Conservation (phyloP, 1,139 yeast species). For the Pichia sp. region DNA sequence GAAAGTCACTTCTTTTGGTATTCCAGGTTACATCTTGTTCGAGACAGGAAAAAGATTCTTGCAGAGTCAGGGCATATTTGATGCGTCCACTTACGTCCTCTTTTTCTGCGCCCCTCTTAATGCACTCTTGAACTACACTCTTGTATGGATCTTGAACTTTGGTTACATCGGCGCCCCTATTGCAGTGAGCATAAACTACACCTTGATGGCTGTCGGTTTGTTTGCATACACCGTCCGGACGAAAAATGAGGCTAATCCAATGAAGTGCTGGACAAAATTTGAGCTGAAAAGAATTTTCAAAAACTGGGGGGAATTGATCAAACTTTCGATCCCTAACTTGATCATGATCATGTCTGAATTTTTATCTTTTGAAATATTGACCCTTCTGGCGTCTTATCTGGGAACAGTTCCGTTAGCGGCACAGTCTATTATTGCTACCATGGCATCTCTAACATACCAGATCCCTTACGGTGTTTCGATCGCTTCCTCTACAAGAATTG, state of each 20-base stretch:
- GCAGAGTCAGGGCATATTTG: slow-evolving; percentile 53
- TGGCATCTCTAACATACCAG: slow-evolving; percentile 46
- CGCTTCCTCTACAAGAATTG: slow-evolving; percentile 57
- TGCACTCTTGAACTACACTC: slow-evolving; percentile 44
- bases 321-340: slow-evolving; percentile 53
- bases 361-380: slow-evolving; percentile 54
- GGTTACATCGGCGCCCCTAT: slow-evolving; percentile 57
- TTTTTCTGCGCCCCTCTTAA: slow-evolving; percentile 53
- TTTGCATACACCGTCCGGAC: slow-evolving; percentile 42
- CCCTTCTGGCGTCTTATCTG: slow-evolving; percentile 51
- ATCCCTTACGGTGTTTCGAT: slow-evolving; percentile 60
- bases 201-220: slow-evolving; percentile 52
- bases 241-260: slow-evolving; percentile 32
- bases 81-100: slow-evolving; percentile 48
- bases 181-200: slow-evolving; percentile 54
- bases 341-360: slow-evolving; percentile 60
- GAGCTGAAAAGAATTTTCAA: slow-evolving; percentile 35
- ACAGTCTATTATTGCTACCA: slow-evolving; percentile 54
- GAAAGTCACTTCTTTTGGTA: slow-evolving; percentile 48
- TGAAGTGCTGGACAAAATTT: slow-evolving; percentile 46
- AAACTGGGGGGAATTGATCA: slow-evolving; percentile 47
- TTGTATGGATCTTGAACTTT: slow-evolving; percentile 42
- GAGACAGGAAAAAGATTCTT: slow-evolving; percentile 53
- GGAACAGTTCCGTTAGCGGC: slow-evolving; percentile 56
- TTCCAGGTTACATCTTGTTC: slow-evolving; percentile 52